Evolutionary conservation across 805 yeast species (phyloP).

Genomic region (Candida fluviatilis): DNA sequence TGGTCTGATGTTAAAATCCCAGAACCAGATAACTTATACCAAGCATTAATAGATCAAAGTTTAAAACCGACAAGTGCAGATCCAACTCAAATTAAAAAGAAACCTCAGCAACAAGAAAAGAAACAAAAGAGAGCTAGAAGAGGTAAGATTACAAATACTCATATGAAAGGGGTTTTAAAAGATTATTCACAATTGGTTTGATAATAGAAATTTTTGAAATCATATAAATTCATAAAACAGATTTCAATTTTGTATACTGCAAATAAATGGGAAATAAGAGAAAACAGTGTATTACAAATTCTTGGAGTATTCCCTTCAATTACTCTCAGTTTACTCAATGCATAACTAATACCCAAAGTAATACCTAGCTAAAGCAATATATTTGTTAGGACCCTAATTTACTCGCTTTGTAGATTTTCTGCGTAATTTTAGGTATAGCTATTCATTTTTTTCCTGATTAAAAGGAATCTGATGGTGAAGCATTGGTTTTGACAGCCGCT

Average conservation of each 20-base stretch:
- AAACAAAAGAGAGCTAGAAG: slow-evolving; percentile 90
- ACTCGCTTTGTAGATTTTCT: neutral
- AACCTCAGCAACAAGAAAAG: slow-evolving; percentile 52
- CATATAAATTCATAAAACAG: too few relatives aligned
- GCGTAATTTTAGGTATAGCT: neutral
- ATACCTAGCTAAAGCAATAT: too few relatives aligned
- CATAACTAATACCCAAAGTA: too few relatives aligned
- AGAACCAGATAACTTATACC: slow-evolving; percentile 74
- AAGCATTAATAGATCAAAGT: slow-evolving; percentile 74
- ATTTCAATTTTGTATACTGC: neutral
- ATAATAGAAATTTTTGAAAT: neutral
- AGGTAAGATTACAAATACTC: slow-evolving; percentile 93
- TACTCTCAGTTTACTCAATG: too few relatives aligned
- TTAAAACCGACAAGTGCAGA: slow-evolving; percentile 97
- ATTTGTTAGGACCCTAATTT: neutral
- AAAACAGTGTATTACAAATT: neutral
- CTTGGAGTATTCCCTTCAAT: too few relatives aligned
- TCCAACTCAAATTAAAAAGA: slow-evolving; percentile 83
- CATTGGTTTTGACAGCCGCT: too few relatives aligned
- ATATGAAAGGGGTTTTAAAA: slow-evolving; percentile 91
- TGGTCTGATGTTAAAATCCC: slow-evolving; percentile 84
- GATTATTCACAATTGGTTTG: slow-evolving; percentile 57
- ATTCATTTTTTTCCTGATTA: neutral
- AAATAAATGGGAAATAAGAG: neutral
- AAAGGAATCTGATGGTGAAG: neutral